phyloP scores from a whole-genome alignment of 176 grass and related monocot genomes.

The Triticum urartu region DNA sequence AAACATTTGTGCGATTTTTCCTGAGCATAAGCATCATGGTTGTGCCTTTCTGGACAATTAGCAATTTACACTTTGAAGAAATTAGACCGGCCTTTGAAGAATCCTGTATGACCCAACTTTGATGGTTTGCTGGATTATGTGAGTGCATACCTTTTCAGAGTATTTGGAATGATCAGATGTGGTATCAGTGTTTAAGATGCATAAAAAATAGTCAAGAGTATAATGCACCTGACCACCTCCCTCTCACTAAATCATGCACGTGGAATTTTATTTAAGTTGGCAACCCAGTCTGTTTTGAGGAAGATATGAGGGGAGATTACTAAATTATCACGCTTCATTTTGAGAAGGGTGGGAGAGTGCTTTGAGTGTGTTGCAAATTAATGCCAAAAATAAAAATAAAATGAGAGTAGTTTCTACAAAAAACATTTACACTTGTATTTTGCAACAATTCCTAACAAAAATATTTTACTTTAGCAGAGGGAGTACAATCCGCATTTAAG shows the following conservation, averaged over 20 bases:
- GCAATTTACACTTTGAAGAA: neutral
- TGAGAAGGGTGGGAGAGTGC: neutral
- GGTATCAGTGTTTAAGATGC: neutral
- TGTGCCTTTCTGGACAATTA: neutral
- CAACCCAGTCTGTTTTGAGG: neutral
- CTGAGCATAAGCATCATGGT: neutral
- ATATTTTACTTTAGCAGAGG: neutral
- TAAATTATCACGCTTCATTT: neutral
- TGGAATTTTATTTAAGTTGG: neutral
- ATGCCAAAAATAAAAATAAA: neutral
- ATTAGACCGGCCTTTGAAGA: neutral
- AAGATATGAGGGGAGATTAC: neutral
- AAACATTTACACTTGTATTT: neutral
- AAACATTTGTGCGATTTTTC: neutral
- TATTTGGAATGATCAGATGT: neutral
- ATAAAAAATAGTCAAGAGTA: slow-evolving; percentile 4
- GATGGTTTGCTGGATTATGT: neutral
- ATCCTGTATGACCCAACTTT: neutral
- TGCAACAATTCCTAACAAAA: neutral
- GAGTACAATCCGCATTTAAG: neutral
- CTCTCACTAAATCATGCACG: neutral
- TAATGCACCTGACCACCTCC: neutral
- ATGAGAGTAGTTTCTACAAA: neutral
- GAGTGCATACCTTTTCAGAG: neutral
- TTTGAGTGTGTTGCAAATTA: slow-evolving; percentile 6